These are phyloP conservation scores for Myxozyma neglecta DNA, from an alignment of 805 yeast species.

Conservation along the genomic window DNA sequence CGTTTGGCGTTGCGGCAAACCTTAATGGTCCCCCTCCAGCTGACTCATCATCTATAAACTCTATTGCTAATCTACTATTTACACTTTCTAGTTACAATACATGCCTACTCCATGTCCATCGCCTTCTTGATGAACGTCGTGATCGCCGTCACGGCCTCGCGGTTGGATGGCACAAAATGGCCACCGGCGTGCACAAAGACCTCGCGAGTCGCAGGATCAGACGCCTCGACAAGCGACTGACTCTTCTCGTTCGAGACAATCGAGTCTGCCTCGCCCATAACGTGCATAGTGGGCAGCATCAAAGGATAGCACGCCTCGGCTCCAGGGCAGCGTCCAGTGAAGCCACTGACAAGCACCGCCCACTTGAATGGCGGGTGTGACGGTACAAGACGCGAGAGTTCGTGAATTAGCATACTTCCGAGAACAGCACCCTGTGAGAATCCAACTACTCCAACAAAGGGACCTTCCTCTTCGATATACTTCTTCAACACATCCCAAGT, in stretches of 20 bases:
- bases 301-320: constrained; percentile 41
- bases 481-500: constrained; percentile 54
- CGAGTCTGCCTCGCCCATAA: constrained; percentile 82
- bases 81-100: not conserved
- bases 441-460: constrained; percentile 85
- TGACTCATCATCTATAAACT: not conserved
- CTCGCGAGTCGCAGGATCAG: constrained; percentile 47
- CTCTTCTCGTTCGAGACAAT: constrained; percentile 76
- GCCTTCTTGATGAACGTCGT: constrained; percentile 34
- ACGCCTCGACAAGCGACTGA: constrained; percentile 56
- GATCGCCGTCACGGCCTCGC: constrained; percentile 47
- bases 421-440: constrained; percentile 95
- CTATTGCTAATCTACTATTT: not conserved
- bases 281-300: constrained; percentile 58
- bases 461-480: constrained; percentile 51
- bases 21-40: too few species aligned
- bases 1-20: too few species aligned
- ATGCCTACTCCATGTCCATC: not conserved
- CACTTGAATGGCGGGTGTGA: constrained; percentile 58
- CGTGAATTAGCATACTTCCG: constrained; percentile 65
- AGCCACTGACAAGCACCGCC: constrained; percentile 73
- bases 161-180: constrained; percentile 90
- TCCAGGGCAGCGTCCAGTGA: constrained; percentile 36
- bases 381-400: constrained; percentile 56
- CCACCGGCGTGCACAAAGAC: constrained; percentile 88